A percentile compares a stretch with the other conserved stretches of the same genome.
These are phyloP conservation scores for Penicillium corylophilum DNA, from an alignment of 2,329 filamentous ascomycete genomes.

Conservation along the genomic window DNA sequence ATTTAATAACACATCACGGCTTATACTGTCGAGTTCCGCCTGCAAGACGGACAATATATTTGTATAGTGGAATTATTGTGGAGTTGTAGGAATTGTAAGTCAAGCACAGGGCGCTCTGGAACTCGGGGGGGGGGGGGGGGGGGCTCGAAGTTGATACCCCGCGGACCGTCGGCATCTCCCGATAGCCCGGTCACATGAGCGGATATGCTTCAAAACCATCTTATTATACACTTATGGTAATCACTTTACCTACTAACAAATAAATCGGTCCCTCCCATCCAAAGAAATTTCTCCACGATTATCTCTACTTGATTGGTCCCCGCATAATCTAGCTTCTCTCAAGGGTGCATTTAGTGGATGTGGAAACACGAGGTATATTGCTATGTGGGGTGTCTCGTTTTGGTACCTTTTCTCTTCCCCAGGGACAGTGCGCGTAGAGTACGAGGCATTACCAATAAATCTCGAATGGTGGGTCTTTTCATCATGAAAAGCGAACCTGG, in stretches of 20 bases:
- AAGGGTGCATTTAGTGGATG: not conserved
- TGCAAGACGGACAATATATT: too few relatives aligned
- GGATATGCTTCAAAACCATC: not conserved
- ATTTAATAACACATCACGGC: too few relatives aligned
- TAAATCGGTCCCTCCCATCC: not conserved
- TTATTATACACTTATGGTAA: not conserved
- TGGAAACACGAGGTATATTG: too few relatives aligned
- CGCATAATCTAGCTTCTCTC: not conserved
- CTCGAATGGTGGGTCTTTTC: not conserved
- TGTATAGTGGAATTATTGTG: not conserved
- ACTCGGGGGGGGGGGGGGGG: too few relatives aligned
- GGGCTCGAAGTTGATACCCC: not conserved
- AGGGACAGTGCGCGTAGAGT: not conserved
- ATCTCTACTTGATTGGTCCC: not conserved
- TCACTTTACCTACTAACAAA: not conserved
- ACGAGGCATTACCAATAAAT: not conserved
- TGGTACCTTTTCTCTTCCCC: not conserved
- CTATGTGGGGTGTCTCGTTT: not conserved
- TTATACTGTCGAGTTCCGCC: too few relatives aligned
- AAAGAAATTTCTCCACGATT: not conserved
- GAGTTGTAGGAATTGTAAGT: not conserved
- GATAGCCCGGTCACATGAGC: not conserved
- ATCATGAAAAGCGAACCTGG: too few relatives aligned
- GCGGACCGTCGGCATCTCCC: not conserved
- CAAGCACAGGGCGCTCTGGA: not conserved